Percentiles rank a stretch among this genome's conserved stretches.
Conservation (phyloP, 1,284 basidiomycete genomes). For the Neonothopanus nambi region DNA sequence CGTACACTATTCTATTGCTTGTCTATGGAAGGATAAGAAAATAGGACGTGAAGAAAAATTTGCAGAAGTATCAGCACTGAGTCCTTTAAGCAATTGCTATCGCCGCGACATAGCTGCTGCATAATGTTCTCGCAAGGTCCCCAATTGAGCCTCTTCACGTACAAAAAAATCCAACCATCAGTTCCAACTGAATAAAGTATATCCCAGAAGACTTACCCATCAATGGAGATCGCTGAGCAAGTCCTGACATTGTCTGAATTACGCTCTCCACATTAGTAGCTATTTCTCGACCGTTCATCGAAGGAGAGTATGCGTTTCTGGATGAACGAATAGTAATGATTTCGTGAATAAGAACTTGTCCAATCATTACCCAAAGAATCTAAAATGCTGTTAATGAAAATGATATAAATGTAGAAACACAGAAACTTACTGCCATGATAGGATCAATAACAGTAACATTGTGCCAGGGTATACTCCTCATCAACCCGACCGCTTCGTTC, state of each 20-base stretch:
- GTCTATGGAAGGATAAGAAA: too few relatives aligned
- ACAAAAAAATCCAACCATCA: too few relatives aligned
- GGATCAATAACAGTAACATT: conserved; percentile 8
- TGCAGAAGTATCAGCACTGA: too few relatives aligned
- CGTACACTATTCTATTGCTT: too few relatives aligned
- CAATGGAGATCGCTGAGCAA: neutral
- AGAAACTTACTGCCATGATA: conserved; percentile 10
- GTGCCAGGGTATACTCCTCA: neutral
- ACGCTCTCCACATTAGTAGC: neutral
- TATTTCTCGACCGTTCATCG: neutral
- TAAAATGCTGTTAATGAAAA: neutral
- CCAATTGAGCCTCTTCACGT: too few relatives aligned
- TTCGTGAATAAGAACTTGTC: neutral
- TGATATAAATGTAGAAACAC: neutral
- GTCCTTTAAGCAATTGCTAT: too few relatives aligned
- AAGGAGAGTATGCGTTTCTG: neutral
- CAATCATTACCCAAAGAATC: neutral
- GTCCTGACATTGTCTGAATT: neutral
- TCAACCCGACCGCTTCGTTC: neutral
- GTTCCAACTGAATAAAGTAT: too few relatives aligned
- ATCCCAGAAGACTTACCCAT: conserved; percentile 2
- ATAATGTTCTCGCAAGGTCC: too few relatives aligned
- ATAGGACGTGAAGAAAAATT: too few relatives aligned
- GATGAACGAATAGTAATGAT: neutral
- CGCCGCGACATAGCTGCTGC: too few relatives aligned